phyloP scores from a whole-genome alignment of 2,329 filamentous ascomycete species.

The Mycosphaerella sp. region DNA sequence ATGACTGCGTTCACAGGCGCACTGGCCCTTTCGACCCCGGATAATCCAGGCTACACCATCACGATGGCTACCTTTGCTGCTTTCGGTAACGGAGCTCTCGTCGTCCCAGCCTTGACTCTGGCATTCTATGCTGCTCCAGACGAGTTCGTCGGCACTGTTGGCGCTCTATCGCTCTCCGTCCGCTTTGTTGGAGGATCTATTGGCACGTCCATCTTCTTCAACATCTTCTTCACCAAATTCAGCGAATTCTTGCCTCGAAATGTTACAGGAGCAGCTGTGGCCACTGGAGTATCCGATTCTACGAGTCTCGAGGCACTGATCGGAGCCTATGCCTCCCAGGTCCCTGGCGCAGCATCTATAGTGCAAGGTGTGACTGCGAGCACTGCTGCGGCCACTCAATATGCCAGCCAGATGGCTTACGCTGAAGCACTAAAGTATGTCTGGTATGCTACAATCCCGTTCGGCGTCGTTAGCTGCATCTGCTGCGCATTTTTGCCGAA shows the following conservation, averaged over 20 bases:
- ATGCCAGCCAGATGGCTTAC: conserved; percentile 20
- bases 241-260: conserved; percentile 46
- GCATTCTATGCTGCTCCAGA: conserved; percentile 57
- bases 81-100: conserved; percentile 60
- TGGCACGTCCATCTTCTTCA: conserved; percentile 44
- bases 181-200: conserved; percentile 61
- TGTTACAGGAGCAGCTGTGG: conserved; percentile 43
- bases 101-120: conserved; percentile 61
- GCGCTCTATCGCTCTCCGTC: conserved; percentile 60
- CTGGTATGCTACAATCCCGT: conserved; percentile 24
- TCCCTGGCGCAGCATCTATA: conserved; percentile 18
- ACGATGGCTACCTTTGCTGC: conserved; percentile 55
- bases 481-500: conserved; percentile 23
- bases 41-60: conserved; percentile 27
- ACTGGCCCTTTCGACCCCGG: conserved; percentile 22
- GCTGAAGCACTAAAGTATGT: conserved; percentile 22
- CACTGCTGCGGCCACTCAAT: conserved; percentile 20
- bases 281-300: conserved; percentile 11
- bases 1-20: conserved; percentile 54
- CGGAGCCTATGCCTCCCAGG: conserved; percentile 18
- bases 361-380: conserved; percentile 13
- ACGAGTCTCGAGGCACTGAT: conserved; percentile 11
- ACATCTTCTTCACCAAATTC: conserved; percentile 46
- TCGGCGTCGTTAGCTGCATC: conserved; percentile 22
- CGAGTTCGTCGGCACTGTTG: conserved; percentile 62